Base-by-base conservation (phyloP, 148 eudicot species). In the Cornus controversa region DNA sequence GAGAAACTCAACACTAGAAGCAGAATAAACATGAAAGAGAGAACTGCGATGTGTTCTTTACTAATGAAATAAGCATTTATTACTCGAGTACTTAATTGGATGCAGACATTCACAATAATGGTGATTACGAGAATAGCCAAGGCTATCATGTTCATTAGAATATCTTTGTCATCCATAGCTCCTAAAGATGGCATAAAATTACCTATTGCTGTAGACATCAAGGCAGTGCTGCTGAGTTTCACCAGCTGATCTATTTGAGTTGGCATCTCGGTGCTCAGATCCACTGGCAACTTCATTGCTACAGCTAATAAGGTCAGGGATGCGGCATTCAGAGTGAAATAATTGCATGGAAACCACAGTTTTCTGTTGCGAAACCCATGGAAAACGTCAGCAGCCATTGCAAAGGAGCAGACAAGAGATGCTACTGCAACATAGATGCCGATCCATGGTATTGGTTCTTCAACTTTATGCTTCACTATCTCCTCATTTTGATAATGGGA, bases 41-140 rank as follows among this genome's bases (percentile, higher is more conserved):
- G 65, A 8, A 66, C 66, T 8, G 57, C 14, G 15, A 37, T 37
- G 42, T 37, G 7, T 3, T 54, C 20, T 54, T 4, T 14, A 0
- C 1, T n/a, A n/a, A n/a, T 14, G 60, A 13, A 5, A 13, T 1
- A 14, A 47, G 6, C 5, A 14, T 54, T 2, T 13, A 54, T 14
- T 3, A 66, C 75, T 14, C 76, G 73, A 14, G 83, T 76, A 26
- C 11, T 54, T n/a, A 81, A 45, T 65, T 81, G 72, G 10, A 81
- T 76, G 67, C 79, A 66, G 26, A 76, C 36, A 69, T 81, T 76
- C 31, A 42, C 76, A 5, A 71, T 28, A 6, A 73, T 53, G 23
- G 83, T 76, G 76, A 76, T 54, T 10, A 81, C 71, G 4, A 81
- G 75, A 24, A 81, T 76, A 15, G 57, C 83, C 76, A 81, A 81